Percentiles rank a stretch among this genome's conserved stretches.
Evolutionary conservation across 2,329 filamentous ascomycete genomes (phyloP).

Genomic region (Botrytis sinoallii): DNA sequence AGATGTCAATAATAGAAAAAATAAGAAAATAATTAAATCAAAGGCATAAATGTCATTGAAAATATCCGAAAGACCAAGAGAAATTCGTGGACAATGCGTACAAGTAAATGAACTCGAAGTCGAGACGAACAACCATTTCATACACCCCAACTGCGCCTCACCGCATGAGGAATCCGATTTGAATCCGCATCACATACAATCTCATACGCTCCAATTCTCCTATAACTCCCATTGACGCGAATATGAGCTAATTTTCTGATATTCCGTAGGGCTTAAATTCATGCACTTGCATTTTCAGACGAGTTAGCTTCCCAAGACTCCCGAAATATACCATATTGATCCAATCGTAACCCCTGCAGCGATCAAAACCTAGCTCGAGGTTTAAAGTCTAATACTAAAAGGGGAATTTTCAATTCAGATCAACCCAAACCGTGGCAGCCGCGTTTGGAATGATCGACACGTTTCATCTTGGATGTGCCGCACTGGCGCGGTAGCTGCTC

Average conservation of each 20-base stretch:
- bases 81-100: background rate
- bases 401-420: background rate
- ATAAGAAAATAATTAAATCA: background rate
- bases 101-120: background rate
- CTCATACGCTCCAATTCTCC: background rate
- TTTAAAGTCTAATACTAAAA: background rate
- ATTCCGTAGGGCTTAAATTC: background rate
- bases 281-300: conserved; percentile 2
- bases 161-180: background rate
- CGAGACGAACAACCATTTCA: background rate
- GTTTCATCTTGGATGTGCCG: background rate
- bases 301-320: background rate
- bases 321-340: background rate
- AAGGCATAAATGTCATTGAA: background rate
- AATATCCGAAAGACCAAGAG: background rate
- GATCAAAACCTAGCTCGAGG: background rate
- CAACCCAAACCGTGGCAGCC: background rate
- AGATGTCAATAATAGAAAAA: background rate
- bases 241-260: background rate
- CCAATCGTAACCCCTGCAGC: background rate
- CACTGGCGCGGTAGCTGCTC: background rate
- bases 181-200: background rate
- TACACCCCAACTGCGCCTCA: background rate
- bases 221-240: background rate
- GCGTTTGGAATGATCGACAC: background rate